Conservation (phyloP, 2,329 filamentous ascomycete genomes). For the Daldinia sp. region DNA sequence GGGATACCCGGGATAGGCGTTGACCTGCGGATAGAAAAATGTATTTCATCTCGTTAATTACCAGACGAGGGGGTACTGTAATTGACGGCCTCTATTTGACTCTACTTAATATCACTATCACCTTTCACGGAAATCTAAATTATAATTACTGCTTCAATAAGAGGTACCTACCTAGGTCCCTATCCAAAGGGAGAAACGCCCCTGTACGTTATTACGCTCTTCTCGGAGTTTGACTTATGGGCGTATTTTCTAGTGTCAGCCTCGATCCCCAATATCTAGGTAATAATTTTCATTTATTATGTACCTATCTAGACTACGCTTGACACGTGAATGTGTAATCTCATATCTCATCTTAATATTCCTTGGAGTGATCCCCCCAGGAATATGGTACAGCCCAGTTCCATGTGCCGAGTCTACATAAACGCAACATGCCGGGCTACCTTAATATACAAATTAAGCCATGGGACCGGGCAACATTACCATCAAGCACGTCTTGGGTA, state of each 20-base stretch:
- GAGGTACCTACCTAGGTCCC: too few relatives aligned
- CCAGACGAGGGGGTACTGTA: neutral
- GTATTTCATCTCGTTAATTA: neutral
- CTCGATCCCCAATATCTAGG: too few relatives aligned
- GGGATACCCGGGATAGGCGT: slow-evolving; percentile 23
- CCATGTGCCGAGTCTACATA: neutral
- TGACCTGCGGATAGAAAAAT: slow-evolving; percentile 15
- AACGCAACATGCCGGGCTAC: neutral
- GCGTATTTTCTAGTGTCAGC: too few relatives aligned
- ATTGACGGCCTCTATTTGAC: too few relatives aligned
- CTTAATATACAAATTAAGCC: neutral
- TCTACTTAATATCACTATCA: too few relatives aligned
- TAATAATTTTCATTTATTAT: too few relatives aligned
- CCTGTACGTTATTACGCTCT: too few relatives aligned
- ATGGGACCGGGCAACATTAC: neutral
- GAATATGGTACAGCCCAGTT: neutral
- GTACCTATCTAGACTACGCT: neutral
- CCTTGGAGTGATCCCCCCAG: neutral
- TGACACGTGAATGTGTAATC: neutral
- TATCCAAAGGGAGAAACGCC: too few relatives aligned
- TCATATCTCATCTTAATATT: neutral
- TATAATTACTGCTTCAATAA: too few relatives aligned
- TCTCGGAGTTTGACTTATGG: too few relatives aligned
- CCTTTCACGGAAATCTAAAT: too few relatives aligned
- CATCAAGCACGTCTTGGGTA: neutral